Evolutionary conservation across 176 grass and related monocot genomes (phyloP).

Genomic region (Avena sativa): DNA sequence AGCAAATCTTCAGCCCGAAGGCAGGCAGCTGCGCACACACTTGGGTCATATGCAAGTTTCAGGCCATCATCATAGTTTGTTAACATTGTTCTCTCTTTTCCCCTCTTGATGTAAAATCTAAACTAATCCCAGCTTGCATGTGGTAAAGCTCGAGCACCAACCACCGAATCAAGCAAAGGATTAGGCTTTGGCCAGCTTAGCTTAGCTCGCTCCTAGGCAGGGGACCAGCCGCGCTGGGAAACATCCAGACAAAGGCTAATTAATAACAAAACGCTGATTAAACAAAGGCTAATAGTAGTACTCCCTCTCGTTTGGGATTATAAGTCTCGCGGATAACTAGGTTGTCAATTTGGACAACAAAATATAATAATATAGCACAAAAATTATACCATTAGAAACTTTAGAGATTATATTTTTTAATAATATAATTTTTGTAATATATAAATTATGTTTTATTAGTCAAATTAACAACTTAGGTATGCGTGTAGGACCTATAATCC

Average conservation of each 20-base stretch:
- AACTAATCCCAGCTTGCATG: conserved; percentile 48
- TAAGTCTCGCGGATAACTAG: too few species aligned
- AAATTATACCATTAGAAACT: too few species aligned
- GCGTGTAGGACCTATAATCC: too few species aligned
- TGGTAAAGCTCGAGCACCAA: conserved; percentile 35
- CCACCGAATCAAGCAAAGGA: conserved; percentile 42
- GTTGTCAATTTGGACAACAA: too few species aligned
- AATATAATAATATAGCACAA: too few species aligned
- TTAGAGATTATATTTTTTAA: too few species aligned
- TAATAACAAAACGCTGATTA: background rate
- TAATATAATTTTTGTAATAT: too few species aligned
- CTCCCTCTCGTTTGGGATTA: too few species aligned
- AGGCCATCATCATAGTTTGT: conserved; percentile 21
- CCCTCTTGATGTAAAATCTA: background rate
- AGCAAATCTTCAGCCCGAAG: conserved; percentile 38
- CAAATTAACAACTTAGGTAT: too few species aligned
- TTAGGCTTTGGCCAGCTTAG: background rate
- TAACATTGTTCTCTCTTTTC: background rate
- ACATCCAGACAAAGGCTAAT: conserved; percentile 51
- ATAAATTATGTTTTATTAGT: too few species aligned
- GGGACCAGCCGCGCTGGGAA: conserved; percentile 53
- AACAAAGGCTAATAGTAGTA: background rate
- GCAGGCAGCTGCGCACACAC: conserved; percentile 15
- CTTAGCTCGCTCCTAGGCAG: conserved; percentile 22
- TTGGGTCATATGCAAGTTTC: conserved; percentile 20